These are phyloP conservation scores for Pythium grandisporangium DNA, from an alignment of 352 stramenopile genomes.

Conservation along the genomic window DNA sequence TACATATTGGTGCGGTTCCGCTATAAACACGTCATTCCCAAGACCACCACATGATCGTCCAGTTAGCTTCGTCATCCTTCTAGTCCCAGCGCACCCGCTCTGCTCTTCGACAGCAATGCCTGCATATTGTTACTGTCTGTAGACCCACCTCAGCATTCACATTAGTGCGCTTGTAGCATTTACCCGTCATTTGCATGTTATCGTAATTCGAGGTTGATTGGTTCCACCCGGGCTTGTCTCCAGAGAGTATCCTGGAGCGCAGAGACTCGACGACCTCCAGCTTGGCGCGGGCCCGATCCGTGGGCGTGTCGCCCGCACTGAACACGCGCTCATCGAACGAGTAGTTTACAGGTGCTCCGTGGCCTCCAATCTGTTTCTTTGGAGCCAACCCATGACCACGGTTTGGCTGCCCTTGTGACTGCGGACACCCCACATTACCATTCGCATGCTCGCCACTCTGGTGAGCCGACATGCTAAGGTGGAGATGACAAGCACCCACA, in stretches of 20 bases:
- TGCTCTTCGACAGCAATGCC: no score
- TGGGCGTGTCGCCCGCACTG: constrained; percentile 41
- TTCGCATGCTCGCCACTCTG: no score
- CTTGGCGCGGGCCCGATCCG: constrained; percentile 47
- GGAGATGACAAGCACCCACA: no score
- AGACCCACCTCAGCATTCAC: constrained; percentile 58
- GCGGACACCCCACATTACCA: no score
- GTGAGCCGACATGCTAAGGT: no score
- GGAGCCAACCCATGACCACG: constrained; percentile 9
- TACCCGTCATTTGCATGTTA: constrained; percentile 61
- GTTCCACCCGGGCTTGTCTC: constrained; percentile 50
- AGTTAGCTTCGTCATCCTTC: background rate
- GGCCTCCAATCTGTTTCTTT: constrained; percentile 59
- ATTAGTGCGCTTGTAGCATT: constrained; percentile 72
- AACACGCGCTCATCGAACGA: constrained; percentile 69
- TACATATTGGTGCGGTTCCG: constrained; percentile 75
- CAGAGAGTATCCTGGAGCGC: constrained; percentile 45
- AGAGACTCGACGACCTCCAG: constrained; percentile 48
- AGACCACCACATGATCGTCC: background rate
- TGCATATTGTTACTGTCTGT: background rate
- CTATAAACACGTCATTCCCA: constrained; percentile 15
- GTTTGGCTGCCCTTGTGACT: no score
- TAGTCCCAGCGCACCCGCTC: background rate
- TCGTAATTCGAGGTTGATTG: constrained; percentile 59
- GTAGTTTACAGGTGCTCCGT: constrained; percentile 55